Percentiles rank a stretch among this genome's conserved stretches.
These are phyloP conservation scores for Penicillium salamii DNA, from an alignment of 495 filamentous ascomycete species.

Conservation along the genomic window DNA sequence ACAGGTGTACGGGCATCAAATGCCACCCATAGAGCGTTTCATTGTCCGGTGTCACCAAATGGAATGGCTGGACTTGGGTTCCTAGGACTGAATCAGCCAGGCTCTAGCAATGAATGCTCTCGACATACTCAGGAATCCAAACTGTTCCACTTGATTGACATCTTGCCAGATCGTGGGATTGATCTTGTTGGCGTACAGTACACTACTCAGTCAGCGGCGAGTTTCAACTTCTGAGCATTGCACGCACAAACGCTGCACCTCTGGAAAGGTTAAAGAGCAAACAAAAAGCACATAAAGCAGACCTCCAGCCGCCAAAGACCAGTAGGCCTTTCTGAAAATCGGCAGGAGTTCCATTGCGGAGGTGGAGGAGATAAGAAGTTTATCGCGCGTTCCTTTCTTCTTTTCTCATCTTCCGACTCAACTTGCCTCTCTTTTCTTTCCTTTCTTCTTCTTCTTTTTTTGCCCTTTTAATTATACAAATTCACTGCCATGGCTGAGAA, in stretches of 20 bases:
- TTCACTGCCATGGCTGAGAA: slow-evolving; percentile 42
- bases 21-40: slow-evolving; percentile 62
- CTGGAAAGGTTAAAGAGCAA: slow-evolving; percentile 44
- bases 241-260: slow-evolving; percentile 50
- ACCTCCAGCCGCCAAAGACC: slow-evolving; percentile 50
- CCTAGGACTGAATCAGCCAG: slow-evolving; percentile 28
- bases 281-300: slow-evolving; percentile 50
- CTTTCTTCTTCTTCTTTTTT: neutral
- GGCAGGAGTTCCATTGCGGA: slow-evolving; percentile 31
- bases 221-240: neutral
- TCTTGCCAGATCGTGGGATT: slow-evolving; percentile 68
- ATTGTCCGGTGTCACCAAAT: slow-evolving; percentile 54
- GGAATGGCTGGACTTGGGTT: slow-evolving; percentile 60
- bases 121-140: slow-evolving; percentile 75
- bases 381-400: slow-evolving; percentile 28
- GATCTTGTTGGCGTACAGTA: slow-evolving; percentile 73
- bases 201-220: slow-evolving; percentile 42
- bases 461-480: slow-evolving; percentile 1
- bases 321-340: slow-evolving; percentile 58
- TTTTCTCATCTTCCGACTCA: slow-evolving; percentile 5
- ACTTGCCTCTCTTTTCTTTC: slow-evolving; percentile 3
- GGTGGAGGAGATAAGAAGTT: slow-evolving; percentile 8
- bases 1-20: slow-evolving; percentile 54
- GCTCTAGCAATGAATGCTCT: too few relatives aligned
- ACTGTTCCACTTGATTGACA: slow-evolving; percentile 67